Base-by-base conservation (phyloP, 345 rosid species). In the Clarkia xantiana region DNA sequence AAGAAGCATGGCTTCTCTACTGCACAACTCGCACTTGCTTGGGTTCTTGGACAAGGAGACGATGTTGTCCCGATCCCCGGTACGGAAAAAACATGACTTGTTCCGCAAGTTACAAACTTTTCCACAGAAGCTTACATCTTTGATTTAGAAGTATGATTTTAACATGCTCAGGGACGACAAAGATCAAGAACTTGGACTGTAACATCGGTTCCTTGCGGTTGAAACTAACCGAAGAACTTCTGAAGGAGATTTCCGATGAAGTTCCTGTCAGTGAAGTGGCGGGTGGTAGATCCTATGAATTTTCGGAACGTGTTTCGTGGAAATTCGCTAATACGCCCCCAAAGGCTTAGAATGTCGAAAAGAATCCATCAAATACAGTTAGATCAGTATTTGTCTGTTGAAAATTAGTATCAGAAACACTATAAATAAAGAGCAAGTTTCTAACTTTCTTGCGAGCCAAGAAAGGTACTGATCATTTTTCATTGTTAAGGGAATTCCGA, bases 21-120 rank as follows among this genome's bases (percentile, higher is more conserved):
- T 15, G 64, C 72, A 42, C 81, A 76, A 58, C 62, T 71, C 6
- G 77, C 79, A 15, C 61, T 79, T 14, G 79, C 85, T 14, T 79
- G 81, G 85, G 19, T 79, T 67, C 71, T 79, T 14, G 57, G 60
- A 25, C 77, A 71, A 55, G 77, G 73, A 20, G 64, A 73, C 0
- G 77, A 61, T 45, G 75, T 71, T 45, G 70, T 68, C 14, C 79
- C 81, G 14, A 75, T 75, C 60, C 79, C 79, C 11, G 77, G 79
- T 78, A 42, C 59, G 1, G 68, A 45, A 4, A 11, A 34, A 9
- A 0, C 18, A 42, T 14, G 44, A 4, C 38, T 14, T 14, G 13
- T 5, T 11, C 16, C 10, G 16, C 16, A 20, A 11, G 16, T 49
- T 14, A 20, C 16, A 22, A 2, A 11, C 11, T 9, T 16, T 18